Percentiles rank a stretch among this genome's conserved stretches.
These are phyloP conservation scores for Verticillium albo-atrum DNA, from an alignment of 2,329 filamentous ascomycete genomes.

Conservation along the genomic window DNA sequence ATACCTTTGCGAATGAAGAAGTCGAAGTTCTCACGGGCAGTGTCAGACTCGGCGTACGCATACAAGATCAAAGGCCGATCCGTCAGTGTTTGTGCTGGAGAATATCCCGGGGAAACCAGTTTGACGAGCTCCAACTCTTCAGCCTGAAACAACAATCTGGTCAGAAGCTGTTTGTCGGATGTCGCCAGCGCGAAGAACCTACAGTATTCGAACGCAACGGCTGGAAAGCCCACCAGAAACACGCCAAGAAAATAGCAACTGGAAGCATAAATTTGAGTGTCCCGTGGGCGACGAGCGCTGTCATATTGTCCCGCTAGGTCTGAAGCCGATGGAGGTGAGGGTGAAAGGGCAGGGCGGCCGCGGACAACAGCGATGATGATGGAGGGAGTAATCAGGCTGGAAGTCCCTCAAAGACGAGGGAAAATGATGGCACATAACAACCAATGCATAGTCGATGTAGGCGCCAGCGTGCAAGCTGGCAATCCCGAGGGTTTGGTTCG, in stretches of 20 bases:
- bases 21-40: constrained; percentile 24
- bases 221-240: not conserved
- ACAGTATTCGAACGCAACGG: not conserved
- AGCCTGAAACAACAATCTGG: no score
- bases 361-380: not conserved
- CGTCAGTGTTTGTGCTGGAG: not conserved
- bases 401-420: no score
- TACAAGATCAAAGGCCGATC: constrained; percentile 26
- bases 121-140: no score
- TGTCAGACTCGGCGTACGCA: constrained; percentile 27
- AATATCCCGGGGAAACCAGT: not conserved
- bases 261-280: not conserved
- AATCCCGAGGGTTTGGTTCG: not conserved
- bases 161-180: no score
- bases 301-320: not conserved
- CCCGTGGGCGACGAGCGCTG: not conserved
- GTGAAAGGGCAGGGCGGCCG: no score
- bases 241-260: not conserved
- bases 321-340: not conserved
- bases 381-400: not conserved
- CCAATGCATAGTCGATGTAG: not conserved
- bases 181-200: not conserved
- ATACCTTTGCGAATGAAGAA: constrained; percentile 32
- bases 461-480: not conserved
- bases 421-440: not conserved